Evolutionary conservation across 2,329 filamentous ascomycete species (phyloP), one percentile per base, ranked within the genome.

Genomic region (Herpotrichia juniperi): DNA sequence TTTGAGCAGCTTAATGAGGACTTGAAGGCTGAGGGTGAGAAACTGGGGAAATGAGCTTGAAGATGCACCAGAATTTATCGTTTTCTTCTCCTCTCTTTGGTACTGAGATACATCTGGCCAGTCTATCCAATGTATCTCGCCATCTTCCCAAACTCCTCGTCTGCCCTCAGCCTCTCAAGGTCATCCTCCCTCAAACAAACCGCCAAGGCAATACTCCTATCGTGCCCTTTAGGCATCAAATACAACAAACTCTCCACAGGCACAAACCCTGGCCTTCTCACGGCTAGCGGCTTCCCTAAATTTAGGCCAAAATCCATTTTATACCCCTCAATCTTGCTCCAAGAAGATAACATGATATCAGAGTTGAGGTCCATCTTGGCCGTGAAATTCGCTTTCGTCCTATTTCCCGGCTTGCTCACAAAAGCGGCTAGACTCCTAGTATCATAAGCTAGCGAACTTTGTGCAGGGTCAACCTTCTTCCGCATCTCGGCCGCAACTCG

Each of bases 281-380:
- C 81, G 0, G 71, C 72, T 48, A 75, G 75, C 0, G 82, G 79
- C 16, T 57, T 69, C 0, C 81, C 81, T 2, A 84, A 56, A 0
- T 75, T 76, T 1, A 77, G 56, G 0, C 72, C 71, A 49, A 85
- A 85, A 39, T 83, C 78, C 5, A 79, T 65, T 0, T 74, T 65
- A 54, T 79, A 80, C 14, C 68, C 72, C 3, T 75, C 65, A 2
- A 81, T 62, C 46, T 80, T 79, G 0, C 76, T 75, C 83, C 82
- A 86, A 1, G 81, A 85, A 51, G 79, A 84, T 5, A 85, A 53
- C 72, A 80, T 78, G 2, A 85, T 65, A 32, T 83, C 71, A 2
- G 79, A 47, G 21, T 46, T 44, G 9, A 39, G 24, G 8, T 51
- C 39, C 6, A 58, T 24, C 7, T 17, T 46, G 3, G 58, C 64